Conservation (phyloP, 148 eudicot species). For the Cornus suecica region DNA sequence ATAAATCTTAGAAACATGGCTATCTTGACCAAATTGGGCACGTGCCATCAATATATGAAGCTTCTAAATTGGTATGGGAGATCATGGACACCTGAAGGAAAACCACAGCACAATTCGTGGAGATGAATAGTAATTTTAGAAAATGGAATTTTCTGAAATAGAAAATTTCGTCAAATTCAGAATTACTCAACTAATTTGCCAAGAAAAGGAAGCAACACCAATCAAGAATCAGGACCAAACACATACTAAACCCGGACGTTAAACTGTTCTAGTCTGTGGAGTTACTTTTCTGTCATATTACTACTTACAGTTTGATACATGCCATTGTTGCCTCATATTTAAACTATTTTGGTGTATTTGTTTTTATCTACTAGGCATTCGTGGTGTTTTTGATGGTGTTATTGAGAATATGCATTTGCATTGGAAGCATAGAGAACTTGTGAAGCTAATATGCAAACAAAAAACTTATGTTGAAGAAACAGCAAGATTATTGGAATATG, state of each 20-base stretch:
- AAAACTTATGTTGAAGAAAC: constrained; percentile 93
- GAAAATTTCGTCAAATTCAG: too few relatives aligned
- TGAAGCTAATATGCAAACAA: constrained; percentile 89
- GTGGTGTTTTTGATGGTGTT: constrained; percentile 98
- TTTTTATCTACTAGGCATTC: constrained; percentile 60
- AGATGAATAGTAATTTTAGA: background rate
- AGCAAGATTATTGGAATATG: constrained; percentile 82
- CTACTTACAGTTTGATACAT: background rate
- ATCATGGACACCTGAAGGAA: too few relatives aligned
- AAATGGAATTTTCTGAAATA: too few relatives aligned
- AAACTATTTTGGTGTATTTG: background rate
- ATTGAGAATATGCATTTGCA: constrained; percentile 99
- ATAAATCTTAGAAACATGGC: too few relatives aligned
- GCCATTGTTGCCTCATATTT: too few relatives aligned
- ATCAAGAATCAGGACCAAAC: too few relatives aligned
- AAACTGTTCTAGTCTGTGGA: background rate
- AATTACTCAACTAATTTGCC: background rate
- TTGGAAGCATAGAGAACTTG: constrained; percentile 99
- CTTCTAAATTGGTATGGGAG: too few relatives aligned
- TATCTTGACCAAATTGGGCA: too few relatives aligned
- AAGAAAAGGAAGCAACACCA: background rate
- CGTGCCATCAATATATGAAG: too few relatives aligned
- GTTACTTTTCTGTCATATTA: background rate
- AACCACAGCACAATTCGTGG: background rate
- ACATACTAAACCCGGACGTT: background rate